Evolutionary conservation across 805 yeast genomes (phyloP).

Genomic region (Ogataea chonburiensis): DNA sequence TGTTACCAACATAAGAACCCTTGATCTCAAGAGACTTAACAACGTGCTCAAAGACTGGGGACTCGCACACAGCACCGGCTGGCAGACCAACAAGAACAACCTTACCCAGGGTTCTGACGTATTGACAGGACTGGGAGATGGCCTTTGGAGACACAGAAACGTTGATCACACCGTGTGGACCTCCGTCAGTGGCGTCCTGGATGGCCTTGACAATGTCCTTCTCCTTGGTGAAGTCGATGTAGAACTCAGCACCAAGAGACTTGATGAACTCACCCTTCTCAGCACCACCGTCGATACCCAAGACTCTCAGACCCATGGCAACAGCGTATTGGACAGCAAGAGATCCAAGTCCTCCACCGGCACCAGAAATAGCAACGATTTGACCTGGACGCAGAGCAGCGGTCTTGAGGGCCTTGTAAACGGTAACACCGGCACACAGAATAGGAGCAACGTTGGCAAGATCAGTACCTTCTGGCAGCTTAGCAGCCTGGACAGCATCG

Average conservation of each 20-base stretch:
- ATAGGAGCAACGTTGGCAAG: slow-evolving; percentile 77
- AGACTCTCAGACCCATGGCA: slow-evolving; percentile 71
- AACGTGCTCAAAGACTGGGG: slow-evolving; percentile 71
- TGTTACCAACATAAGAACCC: slow-evolving; percentile 88
- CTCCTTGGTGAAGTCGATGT: slow-evolving; percentile 49
- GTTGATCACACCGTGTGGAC: slow-evolving; percentile 67
- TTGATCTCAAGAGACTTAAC: slow-evolving; percentile 67
- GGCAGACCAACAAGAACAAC: slow-evolving; percentile 71
- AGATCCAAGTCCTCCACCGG: slow-evolving; percentile 80
- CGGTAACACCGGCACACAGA: slow-evolving; percentile 88
- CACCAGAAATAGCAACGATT: slow-evolving; percentile 76
- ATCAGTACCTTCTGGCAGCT: slow-evolving; percentile 68
- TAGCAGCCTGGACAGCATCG: slow-evolving; percentile 83
- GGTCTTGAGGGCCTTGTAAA: slow-evolving; percentile 84
- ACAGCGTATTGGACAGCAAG: slow-evolving; percentile 73
- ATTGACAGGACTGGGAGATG: slow-evolving; percentile 54
- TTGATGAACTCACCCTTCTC: slow-evolving; percentile 56
- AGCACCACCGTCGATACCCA: slow-evolving; percentile 74
- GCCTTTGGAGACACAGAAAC: slow-evolving; percentile 57
- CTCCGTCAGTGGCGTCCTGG: slow-evolving; percentile 45
- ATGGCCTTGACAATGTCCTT: slow-evolving; percentile 44
- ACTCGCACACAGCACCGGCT: slow-evolving; percentile 69
- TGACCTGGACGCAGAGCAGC: slow-evolving; percentile 70
- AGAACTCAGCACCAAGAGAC: slow-evolving; percentile 62
- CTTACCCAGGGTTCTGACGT: slow-evolving; percentile 59